A percentile compares a stretch with the other conserved stretches of the same genome.
phyloP scores from a whole-genome alignment of 495 filamentous ascomycete genomes.

The Penicillium macrosclerotiorum region DNA sequence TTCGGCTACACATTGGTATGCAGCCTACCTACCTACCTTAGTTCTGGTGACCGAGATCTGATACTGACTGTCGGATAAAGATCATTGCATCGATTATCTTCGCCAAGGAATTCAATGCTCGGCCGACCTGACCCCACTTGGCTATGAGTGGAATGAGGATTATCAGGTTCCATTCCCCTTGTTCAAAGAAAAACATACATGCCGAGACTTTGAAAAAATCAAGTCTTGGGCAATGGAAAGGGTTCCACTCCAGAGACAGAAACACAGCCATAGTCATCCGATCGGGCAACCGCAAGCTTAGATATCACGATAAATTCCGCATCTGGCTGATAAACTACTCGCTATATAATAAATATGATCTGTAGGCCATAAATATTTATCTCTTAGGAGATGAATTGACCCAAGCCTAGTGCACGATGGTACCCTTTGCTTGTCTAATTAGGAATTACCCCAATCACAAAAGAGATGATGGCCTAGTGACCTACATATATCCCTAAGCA shows the following conservation, averaged over 20 bases:
- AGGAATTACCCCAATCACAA: too few relatives aligned
- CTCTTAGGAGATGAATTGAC: too few relatives aligned
- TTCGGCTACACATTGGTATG: conserved; percentile 1
- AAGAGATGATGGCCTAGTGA: too few relatives aligned
- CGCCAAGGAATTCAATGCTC: background rate
- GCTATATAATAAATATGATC: background rate
- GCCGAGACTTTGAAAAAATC: background rate
- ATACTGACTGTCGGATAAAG: background rate
- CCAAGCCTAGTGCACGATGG: too few relatives aligned
- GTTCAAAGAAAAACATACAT: conserved; percentile 1
- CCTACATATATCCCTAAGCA: too few relatives aligned
- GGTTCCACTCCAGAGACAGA: background rate
- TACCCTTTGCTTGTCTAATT: too few relatives aligned
- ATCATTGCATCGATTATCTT: conserved; percentile 3
- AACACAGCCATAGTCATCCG: background rate
- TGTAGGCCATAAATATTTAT: too few relatives aligned
- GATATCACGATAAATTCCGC: background rate
- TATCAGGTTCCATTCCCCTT: background rate
- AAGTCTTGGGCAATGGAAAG: background rate
- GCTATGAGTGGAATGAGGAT: conserved; percentile 2
- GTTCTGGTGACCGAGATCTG: background rate
- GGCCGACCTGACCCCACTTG: background rate
- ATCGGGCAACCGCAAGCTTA: background rate
- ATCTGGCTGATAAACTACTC: background rate
- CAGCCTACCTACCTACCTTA: background rate